A percentile compares a stretch with the other conserved stretches of the same genome.
phyloP scores from a whole-genome alignment of 441 rosid genomes.

The Erysimum cheiri region DNA sequence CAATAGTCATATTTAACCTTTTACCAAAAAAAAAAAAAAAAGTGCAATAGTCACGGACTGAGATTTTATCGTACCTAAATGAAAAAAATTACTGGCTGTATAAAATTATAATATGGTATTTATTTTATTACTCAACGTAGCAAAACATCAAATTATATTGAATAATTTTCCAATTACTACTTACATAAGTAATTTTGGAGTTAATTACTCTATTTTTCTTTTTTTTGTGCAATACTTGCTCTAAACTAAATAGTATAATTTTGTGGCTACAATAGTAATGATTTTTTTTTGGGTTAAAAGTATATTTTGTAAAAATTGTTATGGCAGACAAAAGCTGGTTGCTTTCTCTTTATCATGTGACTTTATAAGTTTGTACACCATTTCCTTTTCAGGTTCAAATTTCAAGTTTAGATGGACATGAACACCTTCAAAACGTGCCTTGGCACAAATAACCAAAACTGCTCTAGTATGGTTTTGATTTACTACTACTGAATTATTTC shows the following conservation, averaged over 20 bases:
- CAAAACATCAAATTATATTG: no score
- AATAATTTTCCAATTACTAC: neutral
- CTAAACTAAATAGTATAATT: neutral
- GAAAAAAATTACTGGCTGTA: neutral
- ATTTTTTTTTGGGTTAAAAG: neutral
- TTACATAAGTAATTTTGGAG: neutral
- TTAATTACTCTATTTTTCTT: neutral
- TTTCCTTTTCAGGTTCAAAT: neutral
- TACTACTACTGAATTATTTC: no score
- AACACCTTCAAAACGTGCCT: constrained; percentile 1
- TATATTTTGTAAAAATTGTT: neutral
- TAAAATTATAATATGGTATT: neutral
- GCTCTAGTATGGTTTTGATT: neutral
- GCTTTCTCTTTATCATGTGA: constrained; percentile 29
- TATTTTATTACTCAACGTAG: neutral
- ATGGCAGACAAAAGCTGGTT: constrained; percentile 37
- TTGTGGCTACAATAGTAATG: neutral
- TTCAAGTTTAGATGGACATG: neutral
- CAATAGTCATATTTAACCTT: no score
- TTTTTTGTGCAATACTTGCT: no score
- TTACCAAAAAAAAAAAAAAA: no score
- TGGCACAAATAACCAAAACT: neutral
- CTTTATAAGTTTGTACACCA: constrained; percentile 16
- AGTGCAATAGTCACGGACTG: constrained; percentile 9
- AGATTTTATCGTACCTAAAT: constrained; percentile 2